phyloP scores from a whole-genome alignment of 306 rosid species.

The Sicyos edulis region DNA sequence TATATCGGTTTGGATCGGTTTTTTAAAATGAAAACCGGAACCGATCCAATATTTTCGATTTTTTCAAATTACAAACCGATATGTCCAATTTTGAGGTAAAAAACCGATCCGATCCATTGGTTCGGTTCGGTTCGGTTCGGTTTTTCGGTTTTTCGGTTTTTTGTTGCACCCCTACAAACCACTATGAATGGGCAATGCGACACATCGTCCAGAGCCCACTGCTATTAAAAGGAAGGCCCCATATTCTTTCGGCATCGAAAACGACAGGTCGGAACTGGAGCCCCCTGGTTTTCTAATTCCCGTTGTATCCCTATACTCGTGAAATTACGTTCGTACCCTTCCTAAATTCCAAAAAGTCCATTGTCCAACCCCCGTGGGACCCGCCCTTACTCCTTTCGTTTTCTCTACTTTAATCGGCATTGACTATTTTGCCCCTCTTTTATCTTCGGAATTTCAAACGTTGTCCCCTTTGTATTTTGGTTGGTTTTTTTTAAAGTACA shows the following conservation, averaged over 20 bases:
- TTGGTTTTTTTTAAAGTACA: too few relatives aligned
- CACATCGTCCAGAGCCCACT: slow-evolving; percentile 20
- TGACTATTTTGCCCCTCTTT: neutral
- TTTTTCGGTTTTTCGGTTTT: too few relatives aligned
- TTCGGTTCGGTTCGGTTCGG: too few relatives aligned
- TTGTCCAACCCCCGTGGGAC: slow-evolving; percentile 1
- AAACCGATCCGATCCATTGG: too few relatives aligned
- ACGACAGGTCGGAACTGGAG: slow-evolving; percentile 21
- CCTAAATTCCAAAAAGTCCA: neutral
- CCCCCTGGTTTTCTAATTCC: neutral
- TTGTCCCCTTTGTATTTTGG: too few relatives aligned
- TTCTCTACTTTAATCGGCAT: neutral
- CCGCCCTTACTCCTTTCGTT: neutral
- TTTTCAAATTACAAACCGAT: too few relatives aligned
- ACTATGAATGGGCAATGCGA: slow-evolving; percentile 16
- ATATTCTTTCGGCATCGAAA: slow-evolving; percentile 4
- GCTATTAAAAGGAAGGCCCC: slow-evolving; percentile 20
- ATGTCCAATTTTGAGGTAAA: too few relatives aligned
- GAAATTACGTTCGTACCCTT: neutral
- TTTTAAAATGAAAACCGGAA: too few relatives aligned
- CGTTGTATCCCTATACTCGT: rapidly evolving
- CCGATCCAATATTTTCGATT: too few relatives aligned
- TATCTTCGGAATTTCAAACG: neutral
- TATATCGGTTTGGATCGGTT: too few relatives aligned
- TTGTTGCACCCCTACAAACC: too few relatives aligned